phyloP scores from a whole-genome alignment of 139 green algal species.

The Chlorella sp. region DNA sequence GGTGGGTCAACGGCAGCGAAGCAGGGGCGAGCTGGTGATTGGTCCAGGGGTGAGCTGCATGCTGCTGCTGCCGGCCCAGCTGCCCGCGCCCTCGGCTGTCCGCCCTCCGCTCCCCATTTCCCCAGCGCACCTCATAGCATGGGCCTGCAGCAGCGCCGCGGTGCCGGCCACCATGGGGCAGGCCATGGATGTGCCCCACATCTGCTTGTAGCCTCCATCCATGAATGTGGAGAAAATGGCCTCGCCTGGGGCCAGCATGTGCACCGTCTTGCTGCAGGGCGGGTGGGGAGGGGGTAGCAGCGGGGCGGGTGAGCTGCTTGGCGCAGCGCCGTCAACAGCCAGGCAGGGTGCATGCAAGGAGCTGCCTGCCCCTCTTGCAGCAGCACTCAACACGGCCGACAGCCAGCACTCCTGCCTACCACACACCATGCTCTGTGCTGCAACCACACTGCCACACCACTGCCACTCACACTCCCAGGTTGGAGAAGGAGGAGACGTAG shows the following conservation, averaged over 20 bases:
- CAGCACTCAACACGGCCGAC: no score
- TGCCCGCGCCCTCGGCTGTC: no score
- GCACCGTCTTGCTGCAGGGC: constrained; percentile 25
- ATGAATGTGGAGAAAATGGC: constrained; percentile 39
- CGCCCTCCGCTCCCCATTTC: neutral
- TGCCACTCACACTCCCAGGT: constrained; percentile 36
- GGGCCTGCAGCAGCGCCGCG: constrained; percentile 69
- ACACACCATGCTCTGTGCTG: no score
- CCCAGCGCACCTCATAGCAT: constrained; percentile 7
- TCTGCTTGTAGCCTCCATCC: constrained; percentile 37
- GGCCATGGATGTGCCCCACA: constrained; percentile 92
- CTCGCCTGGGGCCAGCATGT: constrained; percentile 46
- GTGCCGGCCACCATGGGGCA: constrained; percentile 74
- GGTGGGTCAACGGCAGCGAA: no score
- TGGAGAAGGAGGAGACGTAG: constrained; percentile 33
- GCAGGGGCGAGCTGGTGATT: no score
- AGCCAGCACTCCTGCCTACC: no score
- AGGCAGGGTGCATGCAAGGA: no score
- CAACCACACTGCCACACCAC: no score
- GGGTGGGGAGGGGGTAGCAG: neutral
- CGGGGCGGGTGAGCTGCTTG: neutral
- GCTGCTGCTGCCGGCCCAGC: no score
- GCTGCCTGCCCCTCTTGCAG: no score
- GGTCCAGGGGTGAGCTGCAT: neutral
- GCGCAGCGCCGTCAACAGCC: no score